Conservation (phyloP, 1,139 yeast genomes). For the Kluyveromyces marxianus region DNA sequence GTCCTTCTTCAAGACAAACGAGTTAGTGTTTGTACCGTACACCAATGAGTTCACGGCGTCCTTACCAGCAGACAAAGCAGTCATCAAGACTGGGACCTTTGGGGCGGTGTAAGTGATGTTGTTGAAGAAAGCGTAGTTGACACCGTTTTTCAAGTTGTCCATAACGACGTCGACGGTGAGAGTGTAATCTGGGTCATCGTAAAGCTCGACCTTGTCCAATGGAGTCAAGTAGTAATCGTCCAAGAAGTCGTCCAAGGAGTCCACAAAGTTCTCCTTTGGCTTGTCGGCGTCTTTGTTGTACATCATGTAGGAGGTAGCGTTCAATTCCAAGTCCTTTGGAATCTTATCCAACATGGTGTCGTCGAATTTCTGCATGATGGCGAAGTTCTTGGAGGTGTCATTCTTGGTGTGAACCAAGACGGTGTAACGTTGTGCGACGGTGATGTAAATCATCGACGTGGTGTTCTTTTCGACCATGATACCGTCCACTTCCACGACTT, state of each 20-base stretch:
- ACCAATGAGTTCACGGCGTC: constrained; percentile 46
- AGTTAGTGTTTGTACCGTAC: constrained; percentile 75
- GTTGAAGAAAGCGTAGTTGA: constrained; percentile 87
- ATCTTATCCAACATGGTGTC: constrained; percentile 67
- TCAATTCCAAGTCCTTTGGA: constrained; percentile 56
- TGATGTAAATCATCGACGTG: constrained; percentile 53
- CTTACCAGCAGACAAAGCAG: constrained; percentile 68
- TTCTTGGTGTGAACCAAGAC: constrained; percentile 66
- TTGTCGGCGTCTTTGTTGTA: constrained; percentile 43
- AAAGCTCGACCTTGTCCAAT: constrained; percentile 35
- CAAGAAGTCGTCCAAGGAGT: constrained; percentile 39
- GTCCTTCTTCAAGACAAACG: constrained; percentile 62
- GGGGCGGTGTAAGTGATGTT: constrained; percentile 71
- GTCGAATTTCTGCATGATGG: constrained; percentile 74
- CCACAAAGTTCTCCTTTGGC: constrained; percentile 42
- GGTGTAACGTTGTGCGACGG: constrained; percentile 75
- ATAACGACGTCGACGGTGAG: constrained; percentile 62
- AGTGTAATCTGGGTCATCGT: constrained; percentile 59
- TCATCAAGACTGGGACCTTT: constrained; percentile 70
- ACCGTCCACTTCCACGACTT: constrained; percentile 81
- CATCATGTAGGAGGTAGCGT: constrained; percentile 64
- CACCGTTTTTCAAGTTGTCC: constrained; percentile 76
- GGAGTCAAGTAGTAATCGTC: constrained; percentile 69
- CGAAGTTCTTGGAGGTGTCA: constrained; percentile 52
- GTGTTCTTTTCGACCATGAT: constrained; percentile 59